Evolutionary conservation across 768 basidiomycete genomes (phyloP), one percentile per base, ranked within the genome.

Genomic region (Agaricus sinodeliciosus): DNA sequence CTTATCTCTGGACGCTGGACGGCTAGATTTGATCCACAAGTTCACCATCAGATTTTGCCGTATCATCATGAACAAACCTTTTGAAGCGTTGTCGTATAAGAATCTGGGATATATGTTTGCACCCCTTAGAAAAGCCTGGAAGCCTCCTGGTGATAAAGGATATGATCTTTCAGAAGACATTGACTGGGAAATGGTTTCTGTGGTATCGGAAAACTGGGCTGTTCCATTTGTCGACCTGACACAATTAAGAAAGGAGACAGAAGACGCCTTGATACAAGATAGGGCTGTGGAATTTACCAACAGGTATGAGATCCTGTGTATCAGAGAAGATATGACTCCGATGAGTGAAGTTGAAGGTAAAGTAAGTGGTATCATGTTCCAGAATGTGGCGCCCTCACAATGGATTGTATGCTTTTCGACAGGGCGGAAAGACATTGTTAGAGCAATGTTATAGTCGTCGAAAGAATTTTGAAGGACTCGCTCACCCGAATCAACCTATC

Each of bases 221-320:
- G 67, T 71, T 8, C 72, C 77, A 3, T 70, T 90, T 19, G 70
- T 71, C 44, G 61, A 60, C 41, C 31, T 70, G 12, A 66, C 72
- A 48, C 62, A 65, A 7, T 60, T 79, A 18, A 69, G 73, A 28
- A 65, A 70, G 35, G 80, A 77, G 45, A 64, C 85, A 16, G 61
- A 73, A 46, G 86, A 90, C 59, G 78, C 81, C 22, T 69, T 93
- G 18, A 70, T 94, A 31, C 87, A 90, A 65, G 90, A 92, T 59
- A 74, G 88, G 54, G 74, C 73, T 68, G 78, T 80, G n/a, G 87
- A 88, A 62, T 87, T 84, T 60, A 89, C 87, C 2, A 72, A 84
- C 55, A 75, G 88, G 42, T 90, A 85, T 62, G 76, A 75, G 59
- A 77, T 77, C 16, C 62, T 79, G 25, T 67, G 64, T 40, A 64